Base-by-base conservation (phyloP, 139 green algal species). In the Chlamydomonas sp. region DNA sequence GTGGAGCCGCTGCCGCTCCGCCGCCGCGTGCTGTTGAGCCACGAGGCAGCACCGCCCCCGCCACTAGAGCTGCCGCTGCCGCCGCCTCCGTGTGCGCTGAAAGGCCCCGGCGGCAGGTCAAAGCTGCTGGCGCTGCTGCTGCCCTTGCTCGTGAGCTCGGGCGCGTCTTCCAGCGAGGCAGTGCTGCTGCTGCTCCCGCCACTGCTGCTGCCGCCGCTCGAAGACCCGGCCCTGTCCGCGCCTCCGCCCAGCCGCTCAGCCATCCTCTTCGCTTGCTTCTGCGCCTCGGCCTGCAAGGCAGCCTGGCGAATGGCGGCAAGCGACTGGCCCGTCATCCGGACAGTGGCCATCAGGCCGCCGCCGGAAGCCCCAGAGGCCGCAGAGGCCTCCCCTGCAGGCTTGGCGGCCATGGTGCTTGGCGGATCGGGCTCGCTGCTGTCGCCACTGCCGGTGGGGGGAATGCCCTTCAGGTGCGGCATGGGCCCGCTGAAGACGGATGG, bases 181-280 rank as follows among this genome's bases (percentile, higher is more conserved):
- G 31, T 49, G 31, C 31, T 49, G 31, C 31, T 49, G 64, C 66
- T 74, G 58, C 58, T 77, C 79, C 7, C 31, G 69, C 69, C 49
- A 18, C 17, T 1, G 2, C 69, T 49, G 69, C 69, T 75, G 69
- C 3, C 16, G 17, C 69, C 69, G 69, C 69, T 2, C 6, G 14
- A 16, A 18, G 2, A 10, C 17, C 10, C n/a, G 31, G 73, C 3
- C 73, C 17, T 78, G 73, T 18, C 74, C 7, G 49, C 83, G 5
- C 73, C 83, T 5, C 83, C 83, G 20, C 81, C 81, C 31, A 86
- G 81, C 10, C 81, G 81, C 72, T 87, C 83, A 31, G 61, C 83
- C 83, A 87, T 87, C 1, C 12, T 1, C 62, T 80, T 74, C 1
- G 83, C 83, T 62, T 81, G 72, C 18, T 49, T 62, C 61, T 75